These are phyloP conservation scores for Volvariella surrecta DNA, from an alignment of 1,284 basidiomycete species.

Conservation along the genomic window DNA sequence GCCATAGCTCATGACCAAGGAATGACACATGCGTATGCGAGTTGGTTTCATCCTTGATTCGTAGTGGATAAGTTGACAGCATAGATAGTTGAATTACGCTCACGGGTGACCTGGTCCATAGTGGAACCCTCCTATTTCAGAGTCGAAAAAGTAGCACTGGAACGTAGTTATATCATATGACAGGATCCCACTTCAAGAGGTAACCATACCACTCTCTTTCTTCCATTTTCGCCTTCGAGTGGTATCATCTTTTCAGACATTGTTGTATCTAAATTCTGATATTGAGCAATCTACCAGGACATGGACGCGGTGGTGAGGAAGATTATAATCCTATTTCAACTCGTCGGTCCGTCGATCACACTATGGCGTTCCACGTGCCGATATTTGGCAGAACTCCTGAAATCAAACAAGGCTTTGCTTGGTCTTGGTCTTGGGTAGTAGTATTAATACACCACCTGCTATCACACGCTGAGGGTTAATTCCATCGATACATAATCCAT, in stretches of 20 bases:
- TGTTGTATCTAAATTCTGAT: slow-evolving; percentile 10
- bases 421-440: no score
- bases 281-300: slow-evolving; percentile 14
- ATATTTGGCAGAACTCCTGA: no score
- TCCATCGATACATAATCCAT: no score
- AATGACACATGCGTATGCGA: slow-evolving; percentile 98
- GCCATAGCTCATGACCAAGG: slow-evolving; percentile 99
- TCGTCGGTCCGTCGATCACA: not conserved
- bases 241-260: slow-evolving; percentile 52
- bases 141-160: slow-evolving; percentile 97
- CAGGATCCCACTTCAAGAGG: not conserved
- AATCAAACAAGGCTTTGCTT: no score
- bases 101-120: slow-evolving; percentile 93
- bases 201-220: slow-evolving; percentile 77
- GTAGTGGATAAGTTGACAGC: slow-evolving; percentile 1
- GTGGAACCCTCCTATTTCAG: slow-evolving; percentile 97
- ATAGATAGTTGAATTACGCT: slow-evolving; percentile 14
- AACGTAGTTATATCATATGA: slow-evolving; percentile 5
- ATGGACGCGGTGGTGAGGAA: not conserved
- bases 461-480: no score
- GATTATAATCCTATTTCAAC: not conserved
- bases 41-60: slow-evolving; percentile 85
- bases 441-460: no score
- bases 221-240: slow-evolving; percentile 65
- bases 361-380: slow-evolving; percentile 1